phyloP scores from a whole-genome alignment of 2,329 filamentous ascomycete species.

The Colletotrichum lupini region DNA sequence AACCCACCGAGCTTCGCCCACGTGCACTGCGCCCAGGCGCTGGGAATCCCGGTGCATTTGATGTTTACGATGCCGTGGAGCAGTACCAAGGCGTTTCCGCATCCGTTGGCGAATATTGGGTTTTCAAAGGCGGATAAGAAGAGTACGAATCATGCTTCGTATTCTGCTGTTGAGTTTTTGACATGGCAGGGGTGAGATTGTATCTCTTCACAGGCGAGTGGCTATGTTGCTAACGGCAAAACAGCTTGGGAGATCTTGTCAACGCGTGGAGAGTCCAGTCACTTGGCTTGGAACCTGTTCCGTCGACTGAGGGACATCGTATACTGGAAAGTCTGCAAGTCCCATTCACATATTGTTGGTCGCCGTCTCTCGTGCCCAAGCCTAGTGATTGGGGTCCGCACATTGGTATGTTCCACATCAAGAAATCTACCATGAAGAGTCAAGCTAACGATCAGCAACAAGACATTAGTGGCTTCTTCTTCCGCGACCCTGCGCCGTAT shows the following conservation, averaged over 20 bases:
- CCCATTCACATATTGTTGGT: slow-evolving; percentile 85
- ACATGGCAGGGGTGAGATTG: slow-evolving; percentile 74
- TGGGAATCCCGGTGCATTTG: slow-evolving; percentile 57
- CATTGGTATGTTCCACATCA: slow-evolving; percentile 60
- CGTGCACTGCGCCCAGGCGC: slow-evolving; percentile 57
- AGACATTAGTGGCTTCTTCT: slow-evolving; percentile 72
- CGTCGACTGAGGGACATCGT: slow-evolving; percentile 77
- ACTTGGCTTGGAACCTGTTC: slow-evolving; percentile 73
- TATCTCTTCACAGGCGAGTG: not conserved
- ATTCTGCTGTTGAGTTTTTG: slow-evolving; percentile 78
- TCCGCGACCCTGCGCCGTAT: slow-evolving; percentile 67
- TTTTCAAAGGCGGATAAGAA: slow-evolving; percentile 61
- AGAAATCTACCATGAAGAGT: no score
- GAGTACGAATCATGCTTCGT: slow-evolving; percentile 76
- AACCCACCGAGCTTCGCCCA: slow-evolving; percentile 62
- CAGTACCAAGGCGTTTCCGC: slow-evolving; percentile 77
- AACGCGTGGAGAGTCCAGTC: slow-evolving; percentile 82
- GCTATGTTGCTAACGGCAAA: not conserved
- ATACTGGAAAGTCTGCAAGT: slow-evolving; percentile 74
- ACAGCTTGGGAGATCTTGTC: slow-evolving; percentile 77
- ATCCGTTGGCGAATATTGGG: slow-evolving; percentile 78
- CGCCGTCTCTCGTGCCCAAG: slow-evolving; percentile 73
- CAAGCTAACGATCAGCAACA: slow-evolving; percentile 6
- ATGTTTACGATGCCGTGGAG: slow-evolving; percentile 79
- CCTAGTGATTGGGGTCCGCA: slow-evolving; percentile 72